Evolutionary conservation across 257 asterid genomes (phyloP).

Genomic region (Rehmannia glutinosa): DNA sequence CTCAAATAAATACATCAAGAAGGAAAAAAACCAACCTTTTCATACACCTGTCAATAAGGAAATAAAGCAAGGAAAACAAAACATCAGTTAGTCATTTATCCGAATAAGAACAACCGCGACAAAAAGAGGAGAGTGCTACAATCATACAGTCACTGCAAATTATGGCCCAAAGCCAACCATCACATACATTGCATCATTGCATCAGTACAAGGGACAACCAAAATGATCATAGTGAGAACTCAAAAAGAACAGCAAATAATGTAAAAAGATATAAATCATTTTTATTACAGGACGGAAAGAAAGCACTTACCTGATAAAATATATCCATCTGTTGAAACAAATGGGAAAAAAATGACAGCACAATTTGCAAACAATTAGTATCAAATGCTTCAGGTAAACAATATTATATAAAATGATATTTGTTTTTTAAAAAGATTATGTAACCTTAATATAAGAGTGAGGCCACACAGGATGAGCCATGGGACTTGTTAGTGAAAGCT

Average conservation of each 20-base stretch:
- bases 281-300: background rate
- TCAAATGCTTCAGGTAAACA: background rate
- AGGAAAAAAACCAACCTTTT: slow-evolving; percentile 43
- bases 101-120: background rate
- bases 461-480: slow-evolving; percentile 95
- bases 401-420: background rate
- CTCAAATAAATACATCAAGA: background rate
- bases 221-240: slow-evolving; percentile 18
- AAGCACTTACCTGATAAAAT: slow-evolving; percentile 66
- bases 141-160: slow-evolving; percentile 72
- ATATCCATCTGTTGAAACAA: slow-evolving; percentile 72
- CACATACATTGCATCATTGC: slow-evolving; percentile 28
- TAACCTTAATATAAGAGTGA: slow-evolving; percentile 74
- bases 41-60: slow-evolving; percentile 55
- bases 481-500: slow-evolving; percentile 38
- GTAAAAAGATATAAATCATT: background rate
- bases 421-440: background rate
- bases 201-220: slow-evolving; percentile 22
- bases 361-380: background rate
- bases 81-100: slow-evolving; percentile 18
- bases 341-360: slow-evolving; percentile 11
- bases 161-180: slow-evolving; percentile 29
- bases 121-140: slow-evolving; percentile 4
- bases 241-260: background rate
- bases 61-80: slow-evolving; percentile 19